These are phyloP conservation scores for Rubia balearica DNA, from an alignment of 305 asterid genomes.

Conservation along the genomic window DNA sequence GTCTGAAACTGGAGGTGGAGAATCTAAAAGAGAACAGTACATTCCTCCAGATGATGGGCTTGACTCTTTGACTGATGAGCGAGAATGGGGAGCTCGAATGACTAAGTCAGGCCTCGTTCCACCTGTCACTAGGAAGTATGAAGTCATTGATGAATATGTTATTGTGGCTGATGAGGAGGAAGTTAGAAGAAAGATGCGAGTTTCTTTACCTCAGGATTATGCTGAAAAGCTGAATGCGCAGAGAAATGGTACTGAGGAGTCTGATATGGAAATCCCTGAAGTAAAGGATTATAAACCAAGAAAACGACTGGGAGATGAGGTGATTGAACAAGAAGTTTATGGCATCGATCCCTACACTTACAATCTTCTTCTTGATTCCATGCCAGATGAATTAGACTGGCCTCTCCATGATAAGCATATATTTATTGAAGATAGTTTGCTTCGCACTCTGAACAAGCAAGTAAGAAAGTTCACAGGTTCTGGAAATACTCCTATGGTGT, in stretches of 20 bases:
- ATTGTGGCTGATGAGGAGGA: constrained; percentile 92
- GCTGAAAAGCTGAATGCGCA: constrained; percentile 74
- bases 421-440: constrained; percentile 92
- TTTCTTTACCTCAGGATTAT: constrained; percentile 89
- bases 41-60: constrained; percentile 62
- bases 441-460: constrained; percentile 72
- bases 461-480: constrained; percentile 80
- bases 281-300: constrained; percentile 93
- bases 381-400: constrained; percentile 94
- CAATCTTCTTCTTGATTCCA: constrained; percentile 95
- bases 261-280: constrained; percentile 99
- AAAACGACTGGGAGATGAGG: constrained; percentile 80
- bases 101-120: constrained; percentile 96
- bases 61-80: constrained; percentile 86
- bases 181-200: constrained; percentile 93
- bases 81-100: constrained; percentile 99
- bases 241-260: constrained; percentile 87
- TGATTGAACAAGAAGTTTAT: constrained; percentile 97
- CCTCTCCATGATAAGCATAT: constrained; percentile 71
- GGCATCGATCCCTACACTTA: constrained; percentile 98
- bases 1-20: constrained; percentile 49
- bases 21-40: constrained; percentile 48
- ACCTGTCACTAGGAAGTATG: constrained; percentile 95
- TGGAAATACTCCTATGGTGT: constrained; percentile 87
- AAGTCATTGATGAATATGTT: constrained; percentile 84